Conservation (phyloP, 805 yeast genomes). For the Ogataea thermomethanolica region DNA sequence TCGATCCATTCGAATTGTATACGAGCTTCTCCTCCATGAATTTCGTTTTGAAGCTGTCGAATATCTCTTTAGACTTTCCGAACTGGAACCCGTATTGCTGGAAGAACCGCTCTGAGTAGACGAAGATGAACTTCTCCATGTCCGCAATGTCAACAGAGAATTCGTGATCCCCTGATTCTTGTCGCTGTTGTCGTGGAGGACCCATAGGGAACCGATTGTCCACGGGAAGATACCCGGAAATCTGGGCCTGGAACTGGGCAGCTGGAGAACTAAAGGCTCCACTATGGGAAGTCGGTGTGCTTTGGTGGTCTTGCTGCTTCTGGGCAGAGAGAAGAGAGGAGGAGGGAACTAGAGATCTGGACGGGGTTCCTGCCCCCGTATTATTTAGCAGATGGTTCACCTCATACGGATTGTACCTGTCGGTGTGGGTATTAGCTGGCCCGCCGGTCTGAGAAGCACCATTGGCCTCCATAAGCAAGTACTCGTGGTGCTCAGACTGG, state of each 20-base stretch:
- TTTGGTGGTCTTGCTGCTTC: conserved; percentile 9
- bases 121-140: conserved; percentile 34
- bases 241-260: conserved; percentile 11
- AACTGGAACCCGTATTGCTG: conserved; percentile 25
- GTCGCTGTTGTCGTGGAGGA: conserved; percentile 1
- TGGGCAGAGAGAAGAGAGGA: conserved; percentile 6
- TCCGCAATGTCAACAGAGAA: conserved; percentile 23
- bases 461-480: conserved; percentile 14
- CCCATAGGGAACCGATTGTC: conserved; percentile 6
- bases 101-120: conserved; percentile 33
- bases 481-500: conserved; percentile 15
- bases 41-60: conserved; percentile 29
- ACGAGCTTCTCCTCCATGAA: conserved; percentile 33
- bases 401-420: conserved; percentile 19
- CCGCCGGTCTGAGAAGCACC: conserved; percentile 5
- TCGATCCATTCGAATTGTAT: conserved; percentile 12
- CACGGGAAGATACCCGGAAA: conserved; percentile 13
- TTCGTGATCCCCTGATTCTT: conserved; percentile 8
- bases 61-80: conserved; percentile 27
- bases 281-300: not conserved
- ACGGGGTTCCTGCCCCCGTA: conserved; percentile 7
- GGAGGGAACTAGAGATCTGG: conserved; percentile 8
- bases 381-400: conserved; percentile 14
- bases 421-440: conserved; percentile 5
- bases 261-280: conserved; percentile 4